These are phyloP conservation scores for Fusarium brachygibbosum DNA, from an alignment of 2,329 filamentous ascomycete genomes.

Conservation along the genomic window DNA sequence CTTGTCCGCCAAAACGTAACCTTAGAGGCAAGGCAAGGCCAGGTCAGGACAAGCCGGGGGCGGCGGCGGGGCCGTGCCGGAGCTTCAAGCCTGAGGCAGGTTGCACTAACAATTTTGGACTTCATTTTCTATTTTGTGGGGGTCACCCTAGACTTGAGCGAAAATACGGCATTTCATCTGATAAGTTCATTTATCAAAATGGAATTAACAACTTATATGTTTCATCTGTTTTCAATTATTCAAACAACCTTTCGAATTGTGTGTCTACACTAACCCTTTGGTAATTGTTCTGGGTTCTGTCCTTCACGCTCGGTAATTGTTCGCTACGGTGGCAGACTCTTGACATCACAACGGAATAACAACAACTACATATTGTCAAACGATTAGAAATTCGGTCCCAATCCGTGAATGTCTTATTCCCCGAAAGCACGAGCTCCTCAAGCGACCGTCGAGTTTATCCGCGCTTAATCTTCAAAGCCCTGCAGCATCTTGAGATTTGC, in stretches of 20 bases:
- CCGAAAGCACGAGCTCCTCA: background rate
- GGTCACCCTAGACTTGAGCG: background rate
- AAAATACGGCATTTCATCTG: background rate
- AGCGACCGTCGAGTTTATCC: background rate
- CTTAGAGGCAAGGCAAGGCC: slow-evolving; percentile 1
- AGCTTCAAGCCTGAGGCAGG: slow-evolving; percentile 37
- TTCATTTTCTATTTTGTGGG: background rate
- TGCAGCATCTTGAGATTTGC: slow-evolving; percentile 13
- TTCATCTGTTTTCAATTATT: background rate
- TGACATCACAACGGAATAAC: background rate
- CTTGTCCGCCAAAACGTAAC: slow-evolving; percentile 12
- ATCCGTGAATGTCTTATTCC: background rate
- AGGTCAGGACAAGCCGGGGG: slow-evolving; percentile 9
- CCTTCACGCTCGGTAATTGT: background rate
- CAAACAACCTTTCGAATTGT: background rate
- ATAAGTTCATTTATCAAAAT: background rate
- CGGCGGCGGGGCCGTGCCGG: slow-evolving; percentile 15
- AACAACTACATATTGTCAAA: background rate
- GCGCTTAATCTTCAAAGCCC: background rate
- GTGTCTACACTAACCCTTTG: background rate
- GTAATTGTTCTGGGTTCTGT: background rate
- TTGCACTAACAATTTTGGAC: slow-evolving; percentile 23
- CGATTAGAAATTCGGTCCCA: background rate
- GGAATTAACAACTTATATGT: background rate
- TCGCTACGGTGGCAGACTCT: background rate